A percentile compares a stretch with the other conserved stretches of the same genome.
These are phyloP conservation scores for Schoenoplectus triqueter DNA, from an alignment of 202 grass and related monocot genomes.

Conservation along the genomic window DNA sequence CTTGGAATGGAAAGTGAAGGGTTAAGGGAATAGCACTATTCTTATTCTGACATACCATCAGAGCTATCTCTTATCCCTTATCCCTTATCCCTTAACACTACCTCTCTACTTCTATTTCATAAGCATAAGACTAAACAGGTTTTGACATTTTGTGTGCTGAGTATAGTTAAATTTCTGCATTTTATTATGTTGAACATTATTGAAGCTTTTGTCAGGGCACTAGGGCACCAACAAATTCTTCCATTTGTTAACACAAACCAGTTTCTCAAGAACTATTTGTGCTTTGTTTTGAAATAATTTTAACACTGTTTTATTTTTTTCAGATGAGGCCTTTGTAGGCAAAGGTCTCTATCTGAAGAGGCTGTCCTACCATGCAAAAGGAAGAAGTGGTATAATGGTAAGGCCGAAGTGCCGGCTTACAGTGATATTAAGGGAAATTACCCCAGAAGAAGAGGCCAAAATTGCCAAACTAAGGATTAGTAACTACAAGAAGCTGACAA, in stretches of 20 bases:
- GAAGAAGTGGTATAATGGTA: conserved; percentile 68
- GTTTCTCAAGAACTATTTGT: conserved; percentile 14
- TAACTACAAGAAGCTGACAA: conserved; percentile 84
- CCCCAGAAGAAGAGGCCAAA: conserved; percentile 77
- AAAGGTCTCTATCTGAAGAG: conserved; percentile 77
- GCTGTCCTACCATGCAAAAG: conserved; percentile 73
- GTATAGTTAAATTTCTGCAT: conserved; percentile 12
- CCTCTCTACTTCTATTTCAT: background rate
- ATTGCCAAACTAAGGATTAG: conserved; percentile 80
- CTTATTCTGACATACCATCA: background rate
- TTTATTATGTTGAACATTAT: background rate
- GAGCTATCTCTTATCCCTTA: background rate
- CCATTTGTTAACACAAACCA: background rate
- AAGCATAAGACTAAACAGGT: background rate
- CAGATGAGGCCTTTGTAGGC: conserved; percentile 82
- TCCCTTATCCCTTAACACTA: background rate
- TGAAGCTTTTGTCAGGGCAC: background rate
- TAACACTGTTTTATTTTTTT: background rate
- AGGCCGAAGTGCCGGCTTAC: conserved; percentile 78
- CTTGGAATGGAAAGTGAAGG: background rate
- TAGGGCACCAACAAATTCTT: conserved; percentile 1
- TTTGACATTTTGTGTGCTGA: conserved; percentile 12
- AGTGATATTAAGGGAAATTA: conserved; percentile 77
- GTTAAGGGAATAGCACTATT: background rate
- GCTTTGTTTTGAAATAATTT: background rate